Base-by-base conservation (phyloP, 2,329 filamentous ascomycete genomes). In the Fusarium hostae region DNA sequence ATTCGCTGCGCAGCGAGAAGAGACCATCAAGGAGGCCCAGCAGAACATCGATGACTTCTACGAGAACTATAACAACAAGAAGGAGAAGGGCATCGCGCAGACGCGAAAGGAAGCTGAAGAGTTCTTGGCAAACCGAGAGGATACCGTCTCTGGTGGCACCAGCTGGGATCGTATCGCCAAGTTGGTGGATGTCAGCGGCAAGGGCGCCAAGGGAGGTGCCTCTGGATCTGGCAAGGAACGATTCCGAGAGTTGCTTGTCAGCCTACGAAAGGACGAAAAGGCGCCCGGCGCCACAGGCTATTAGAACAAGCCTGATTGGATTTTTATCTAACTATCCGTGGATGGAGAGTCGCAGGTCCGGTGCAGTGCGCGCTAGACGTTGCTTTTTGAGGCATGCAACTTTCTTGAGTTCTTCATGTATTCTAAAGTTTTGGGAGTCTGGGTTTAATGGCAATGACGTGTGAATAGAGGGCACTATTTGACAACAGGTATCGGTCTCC, bases 141-240 rank as follows among this genome's bases (percentile, higher is more conserved):
- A 98, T 81, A 98, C 95, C 41, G 93, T 94, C 28, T 94, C 94
- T 15, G 96, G 96, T 55, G 96, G 96, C 70, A 99, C 96, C 9
- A 97, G 94, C 87, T 99, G 96, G 96, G 96, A 99, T 85, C 92
- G 96, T 75, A 98, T 99, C 79, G 92, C 95, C 28, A 99, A 98
- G 86, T 83, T 99, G 76, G 95, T 98, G n/a, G 96, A 99, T 82
- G 84, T 99, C 73, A 98, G 94, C 78, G 96, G 96, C 70, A 99
- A 98, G 85, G 94, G 95, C 18, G 85, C 89, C 66, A 93, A 91
- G 82, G 95, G 95, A 64, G 95, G 95, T 78, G 94, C 93, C 45
- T 91, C 90, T 68, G 95, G 95, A 48, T 97, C 93, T 68, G 95
- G 95, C 77, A 99, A 99, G 88, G 94, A 97, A 82, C 93, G 94